phyloP scores from a whole-genome alignment of 208 protist species.

The Trypanosoma conorhini region DNA sequence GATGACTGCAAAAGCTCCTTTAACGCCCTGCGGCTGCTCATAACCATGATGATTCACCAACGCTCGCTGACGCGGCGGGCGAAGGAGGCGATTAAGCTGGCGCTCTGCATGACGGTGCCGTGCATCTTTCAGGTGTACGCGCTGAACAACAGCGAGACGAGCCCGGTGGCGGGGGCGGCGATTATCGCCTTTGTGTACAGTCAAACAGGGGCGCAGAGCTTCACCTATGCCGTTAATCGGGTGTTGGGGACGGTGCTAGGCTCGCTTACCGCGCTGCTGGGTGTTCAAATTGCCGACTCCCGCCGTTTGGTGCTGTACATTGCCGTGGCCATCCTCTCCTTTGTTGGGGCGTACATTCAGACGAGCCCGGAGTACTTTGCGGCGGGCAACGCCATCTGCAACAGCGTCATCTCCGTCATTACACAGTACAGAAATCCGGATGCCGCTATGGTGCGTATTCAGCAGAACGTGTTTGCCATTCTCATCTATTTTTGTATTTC shows the following conservation, averaged over 20 bases:
- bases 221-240: slow-evolving; percentile 85
- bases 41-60: slow-evolving; percentile 41
- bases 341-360: slow-evolving; percentile 89
- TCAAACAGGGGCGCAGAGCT: slow-evolving; percentile 87
- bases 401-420: slow-evolving; percentile 87
- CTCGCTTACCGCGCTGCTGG: slow-evolving; percentile 63
- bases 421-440: slow-evolving; percentile 75
- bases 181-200: slow-evolving; percentile 92
- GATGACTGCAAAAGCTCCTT: slow-evolving; percentile 69
- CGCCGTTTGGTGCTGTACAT: slow-evolving; percentile 72
- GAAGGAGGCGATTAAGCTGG: slow-evolving; percentile 92
- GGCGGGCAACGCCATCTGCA: slow-evolving; percentile 85
- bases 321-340: slow-evolving; percentile 66
- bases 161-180: slow-evolving; percentile 77
- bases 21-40: slow-evolving; percentile 56
- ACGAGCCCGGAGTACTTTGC: slow-evolving; percentile 79
- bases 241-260: slow-evolving; percentile 87
- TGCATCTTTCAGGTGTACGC: slow-evolving; percentile 89
- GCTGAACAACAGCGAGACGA: slow-evolving; percentile 67
- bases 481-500: slow-evolving; percentile 89
- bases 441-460: slow-evolving; percentile 89
- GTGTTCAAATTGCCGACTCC: slow-evolving; percentile 66
- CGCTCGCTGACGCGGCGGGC: slow-evolving; percentile 74
- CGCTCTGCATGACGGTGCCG: slow-evolving; percentile 85
- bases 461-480: slow-evolving; percentile 93